A percentile compares a stretch with the other conserved stretches of the same genome.
These are phyloP conservation scores for Picochlorum sp. DNA, from an alignment of 139 green algal species.

Conservation along the genomic window DNA sequence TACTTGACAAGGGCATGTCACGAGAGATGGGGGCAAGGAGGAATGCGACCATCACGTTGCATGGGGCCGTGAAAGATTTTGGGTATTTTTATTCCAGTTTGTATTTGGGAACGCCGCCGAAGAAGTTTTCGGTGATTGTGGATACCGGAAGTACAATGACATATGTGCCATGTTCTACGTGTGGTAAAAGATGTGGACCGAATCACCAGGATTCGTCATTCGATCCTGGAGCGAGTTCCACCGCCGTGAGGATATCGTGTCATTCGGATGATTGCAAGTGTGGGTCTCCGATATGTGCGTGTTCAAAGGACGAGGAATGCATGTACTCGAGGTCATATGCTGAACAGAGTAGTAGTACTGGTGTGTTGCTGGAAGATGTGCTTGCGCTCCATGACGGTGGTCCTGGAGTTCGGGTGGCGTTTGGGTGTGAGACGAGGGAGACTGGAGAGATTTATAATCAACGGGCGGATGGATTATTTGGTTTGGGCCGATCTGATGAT, in stretches of 20 bases:
- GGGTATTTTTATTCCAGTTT: constrained; percentile 86
- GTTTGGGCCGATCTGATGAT: constrained; percentile 75
- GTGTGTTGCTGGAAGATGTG: constrained; percentile 59
- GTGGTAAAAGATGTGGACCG: constrained; percentile 34
- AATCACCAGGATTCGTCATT: constrained; percentile 66
- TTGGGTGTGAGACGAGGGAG: constrained; percentile 81
- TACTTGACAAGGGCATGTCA: too few species aligned
- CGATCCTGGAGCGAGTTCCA: constrained; percentile 47
- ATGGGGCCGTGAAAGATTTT: constrained; percentile 59
- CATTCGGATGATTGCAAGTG: constrained; percentile 51
- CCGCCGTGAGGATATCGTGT: constrained; percentile 50
- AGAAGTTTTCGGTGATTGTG: constrained; percentile 81
- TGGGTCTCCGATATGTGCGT: constrained; percentile 56
- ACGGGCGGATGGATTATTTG: constrained; percentile 83
- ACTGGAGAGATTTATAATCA: constrained; percentile 87
- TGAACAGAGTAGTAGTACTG: constrained; percentile 71
- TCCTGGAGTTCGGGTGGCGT: constrained; percentile 33
- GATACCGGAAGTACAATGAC: constrained; percentile 93
- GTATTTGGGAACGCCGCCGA: constrained; percentile 66
- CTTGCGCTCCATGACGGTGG: constrained; percentile 32
- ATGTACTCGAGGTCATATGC: constrained; percentile 75
- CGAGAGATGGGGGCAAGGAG: not conserved
- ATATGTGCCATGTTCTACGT: constrained; percentile 83
- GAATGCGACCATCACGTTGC: constrained; percentile 45
- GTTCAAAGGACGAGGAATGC: constrained; percentile 46